These are phyloP conservation scores for Choricystis sp. DNA, from an alignment of 139 green algal species.

Conservation along the genomic window DNA sequence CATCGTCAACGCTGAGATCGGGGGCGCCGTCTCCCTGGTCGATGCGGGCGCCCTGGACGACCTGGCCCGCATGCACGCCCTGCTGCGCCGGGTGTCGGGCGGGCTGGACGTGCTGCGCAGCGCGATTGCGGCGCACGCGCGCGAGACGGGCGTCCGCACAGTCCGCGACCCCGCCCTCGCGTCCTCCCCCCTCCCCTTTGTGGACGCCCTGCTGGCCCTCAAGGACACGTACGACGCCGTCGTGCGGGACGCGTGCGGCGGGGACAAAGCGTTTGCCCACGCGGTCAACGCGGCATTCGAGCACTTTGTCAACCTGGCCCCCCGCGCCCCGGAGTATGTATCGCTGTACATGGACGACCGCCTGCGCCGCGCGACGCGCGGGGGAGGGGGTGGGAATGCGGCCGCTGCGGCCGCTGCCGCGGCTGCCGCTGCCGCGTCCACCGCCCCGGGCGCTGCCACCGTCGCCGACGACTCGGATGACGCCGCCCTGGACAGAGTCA, in stretches of 20 bases:
- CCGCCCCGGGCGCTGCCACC: slow-evolving; percentile 7
- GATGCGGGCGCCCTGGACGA: slow-evolving; percentile 60
- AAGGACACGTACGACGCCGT: slow-evolving; percentile 84
- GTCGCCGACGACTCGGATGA: slow-evolving; percentile 78
- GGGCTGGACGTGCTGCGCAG: slow-evolving; percentile 46
- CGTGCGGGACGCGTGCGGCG: slow-evolving; percentile 46
- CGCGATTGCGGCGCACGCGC: slow-evolving; percentile 36
- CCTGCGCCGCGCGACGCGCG: slow-evolving; percentile 32
- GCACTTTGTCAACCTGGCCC: slow-evolving; percentile 85
- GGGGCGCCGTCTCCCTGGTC: slow-evolving; percentile 68
- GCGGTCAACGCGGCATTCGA: slow-evolving; percentile 82
- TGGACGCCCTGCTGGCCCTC: slow-evolving; percentile 63
- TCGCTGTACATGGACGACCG: slow-evolving; percentile 94
- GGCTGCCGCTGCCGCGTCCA: not conserved
- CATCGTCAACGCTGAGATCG: slow-evolving; percentile 87
- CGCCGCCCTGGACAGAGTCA: slow-evolving; percentile 75
- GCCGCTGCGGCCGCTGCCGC: not conserved
- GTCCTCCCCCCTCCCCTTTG: slow-evolving; percentile 73
- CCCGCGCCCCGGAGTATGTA: slow-evolving; percentile 82
- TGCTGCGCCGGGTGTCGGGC: slow-evolving; percentile 62
- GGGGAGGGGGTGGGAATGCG: not conserved
- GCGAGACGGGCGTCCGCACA: slow-evolving; percentile 47
- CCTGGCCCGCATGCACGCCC: slow-evolving; percentile 74
- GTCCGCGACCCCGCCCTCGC: slow-evolving; percentile 50
- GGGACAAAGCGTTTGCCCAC: slow-evolving; percentile 82